Conservation (phyloP, 2,329 filamentous ascomycete species). For the Colletotrichum siamense region DNA sequence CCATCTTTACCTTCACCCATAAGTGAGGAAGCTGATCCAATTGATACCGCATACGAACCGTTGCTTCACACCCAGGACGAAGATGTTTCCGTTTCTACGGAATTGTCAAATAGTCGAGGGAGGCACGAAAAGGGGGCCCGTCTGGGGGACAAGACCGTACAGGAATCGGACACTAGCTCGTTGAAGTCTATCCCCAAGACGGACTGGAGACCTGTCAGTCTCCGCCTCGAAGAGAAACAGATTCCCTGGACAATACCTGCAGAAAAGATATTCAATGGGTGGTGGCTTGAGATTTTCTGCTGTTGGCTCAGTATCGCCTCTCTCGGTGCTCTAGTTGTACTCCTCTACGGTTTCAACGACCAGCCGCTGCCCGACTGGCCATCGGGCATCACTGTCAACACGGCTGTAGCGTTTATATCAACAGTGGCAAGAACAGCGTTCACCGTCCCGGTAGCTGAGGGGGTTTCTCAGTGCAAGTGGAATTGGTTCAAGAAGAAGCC, state of each 20-base stretch:
- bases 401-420: slow-evolving; percentile 28
- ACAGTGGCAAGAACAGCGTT: slow-evolving; percentile 26
- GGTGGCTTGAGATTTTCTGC: background rate
- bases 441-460: slow-evolving; percentile 27
- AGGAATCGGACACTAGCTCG: no score
- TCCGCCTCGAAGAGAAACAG: rapidly evolving
- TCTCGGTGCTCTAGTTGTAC: background rate
- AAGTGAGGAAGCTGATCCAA: no score
- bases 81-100: rapidly evolving
- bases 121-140: rapidly evolving
- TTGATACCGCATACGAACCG: no score
- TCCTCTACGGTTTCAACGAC: slow-evolving; percentile 4
- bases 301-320: background rate
- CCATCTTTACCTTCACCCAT: no score
- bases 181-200: no score
- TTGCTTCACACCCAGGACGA: no score
- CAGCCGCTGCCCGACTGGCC: slow-evolving; percentile 24
- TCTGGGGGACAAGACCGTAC: no score
- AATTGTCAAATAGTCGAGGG: no score
- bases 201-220: no score
- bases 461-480: slow-evolving; percentile 29
- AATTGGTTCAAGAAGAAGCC: slow-evolving; percentile 23
- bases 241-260: background rate
- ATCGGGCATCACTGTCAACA: slow-evolving; percentile 31
- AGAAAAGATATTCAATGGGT: background rate